phyloP scores from a whole-genome alignment of 2,329 filamentous ascomycete species.

The Sclerotinia subarctica region DNA sequence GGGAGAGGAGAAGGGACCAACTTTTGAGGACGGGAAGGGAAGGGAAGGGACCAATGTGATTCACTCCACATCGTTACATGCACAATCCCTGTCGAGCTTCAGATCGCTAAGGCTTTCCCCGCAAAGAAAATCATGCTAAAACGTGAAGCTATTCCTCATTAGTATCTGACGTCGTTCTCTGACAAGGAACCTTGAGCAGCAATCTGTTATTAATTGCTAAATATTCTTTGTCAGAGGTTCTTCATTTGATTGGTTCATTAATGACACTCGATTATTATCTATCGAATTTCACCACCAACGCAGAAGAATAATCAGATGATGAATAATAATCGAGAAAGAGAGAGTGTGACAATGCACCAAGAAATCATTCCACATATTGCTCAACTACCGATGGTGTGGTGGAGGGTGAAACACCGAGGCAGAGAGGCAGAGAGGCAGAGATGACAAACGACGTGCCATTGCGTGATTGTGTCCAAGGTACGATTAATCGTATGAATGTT shows the following conservation, averaged over 20 bases:
- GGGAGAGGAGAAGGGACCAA: too few relatives aligned
- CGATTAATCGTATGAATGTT: constrained; percentile 12
- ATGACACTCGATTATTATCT: too few relatives aligned
- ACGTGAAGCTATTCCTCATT: background rate
- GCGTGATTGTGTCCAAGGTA: background rate
- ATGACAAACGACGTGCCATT: background rate
- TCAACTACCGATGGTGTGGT: background rate
- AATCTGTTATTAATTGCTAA: background rate
- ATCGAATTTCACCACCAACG: background rate
- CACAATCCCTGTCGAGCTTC: background rate
- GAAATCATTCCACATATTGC: background rate
- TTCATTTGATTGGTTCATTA: background rate
- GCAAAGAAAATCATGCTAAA: background rate
- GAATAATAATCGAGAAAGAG: background rate
- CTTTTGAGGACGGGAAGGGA: too few relatives aligned
- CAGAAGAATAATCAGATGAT: background rate
- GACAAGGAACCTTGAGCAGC: background rate
- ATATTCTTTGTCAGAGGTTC: background rate
- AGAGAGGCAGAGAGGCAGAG: too few relatives aligned
- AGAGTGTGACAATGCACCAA: background rate
- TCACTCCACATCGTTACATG: background rate
- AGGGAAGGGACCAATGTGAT: background rate
- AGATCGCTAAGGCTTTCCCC: background rate
- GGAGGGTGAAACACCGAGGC: background rate
- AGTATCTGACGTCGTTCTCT: background rate